Percentiles rank a stretch among this genome's conserved stretches.
Conservation (phyloP, 2,329 filamentous ascomycete species). For the Tolypocladium album region DNA sequence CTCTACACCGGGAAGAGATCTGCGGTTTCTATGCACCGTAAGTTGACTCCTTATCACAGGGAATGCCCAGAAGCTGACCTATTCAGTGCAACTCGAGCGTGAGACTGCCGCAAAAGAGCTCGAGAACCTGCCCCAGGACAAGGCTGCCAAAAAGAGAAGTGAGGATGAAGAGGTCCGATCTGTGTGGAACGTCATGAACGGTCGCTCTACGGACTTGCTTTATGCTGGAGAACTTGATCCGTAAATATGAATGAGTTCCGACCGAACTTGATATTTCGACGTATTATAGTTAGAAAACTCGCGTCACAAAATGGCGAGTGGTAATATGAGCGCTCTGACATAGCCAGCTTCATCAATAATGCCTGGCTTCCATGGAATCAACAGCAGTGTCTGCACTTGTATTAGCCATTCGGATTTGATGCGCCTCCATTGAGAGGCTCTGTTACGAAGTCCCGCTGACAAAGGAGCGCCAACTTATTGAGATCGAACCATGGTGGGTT, state of each 20-base stretch:
- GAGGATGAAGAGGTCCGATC: constrained; percentile 23
- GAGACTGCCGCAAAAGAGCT: constrained; percentile 26
- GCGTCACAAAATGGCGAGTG: background rate
- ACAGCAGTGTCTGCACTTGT: background rate
- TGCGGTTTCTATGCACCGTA: constrained; percentile 46
- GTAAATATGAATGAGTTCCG: constrained; percentile 3
- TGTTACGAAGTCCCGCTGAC: background rate
- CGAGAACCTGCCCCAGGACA: constrained; percentile 11
- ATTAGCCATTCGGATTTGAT: background rate
- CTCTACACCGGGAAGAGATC: constrained; percentile 48
- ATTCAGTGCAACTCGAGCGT: constrained; percentile 27
- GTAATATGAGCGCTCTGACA: background rate
- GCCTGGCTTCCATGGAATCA: background rate
- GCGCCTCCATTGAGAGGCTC: background rate
- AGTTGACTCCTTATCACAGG: constrained; percentile 15
- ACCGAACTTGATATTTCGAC: background rate
- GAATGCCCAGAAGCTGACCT: background rate
- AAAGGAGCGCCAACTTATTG: background rate
- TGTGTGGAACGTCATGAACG: constrained; percentile 37
- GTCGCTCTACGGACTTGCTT: constrained; percentile 27
- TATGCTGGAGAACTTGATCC: constrained; percentile 32
- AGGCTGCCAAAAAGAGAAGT: constrained; percentile 15
- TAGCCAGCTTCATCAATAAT: background rate
- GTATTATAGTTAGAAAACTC: background rate
- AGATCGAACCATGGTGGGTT: background rate